Conservation (phyloP, 352 stramenopile genomes). For the Pythium rishiriense region DNA sequence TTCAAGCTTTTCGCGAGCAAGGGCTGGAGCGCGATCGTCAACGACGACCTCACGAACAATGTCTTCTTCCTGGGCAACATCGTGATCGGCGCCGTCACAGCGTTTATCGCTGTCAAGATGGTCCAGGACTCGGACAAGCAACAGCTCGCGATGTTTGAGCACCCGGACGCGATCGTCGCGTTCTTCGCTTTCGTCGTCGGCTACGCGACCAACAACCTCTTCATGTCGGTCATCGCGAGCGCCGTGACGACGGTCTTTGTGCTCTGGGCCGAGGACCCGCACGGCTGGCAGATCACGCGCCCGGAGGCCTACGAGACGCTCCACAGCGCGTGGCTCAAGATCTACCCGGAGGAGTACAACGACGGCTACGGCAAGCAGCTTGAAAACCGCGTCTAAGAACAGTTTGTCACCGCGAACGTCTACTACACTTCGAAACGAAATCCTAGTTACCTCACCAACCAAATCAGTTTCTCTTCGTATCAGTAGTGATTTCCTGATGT, state of each 20-base stretch:
- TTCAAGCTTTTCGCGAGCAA: constrained; percentile 79
- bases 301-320: constrained; percentile 71
- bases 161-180: constrained; percentile 64
- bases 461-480: no score
- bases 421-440: no score
- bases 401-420: no score
- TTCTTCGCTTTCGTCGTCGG: constrained; percentile 77
- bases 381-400: constrained; percentile 30
- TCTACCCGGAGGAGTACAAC: constrained; percentile 86
- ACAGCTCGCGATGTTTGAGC: constrained; percentile 56
- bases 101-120: constrained; percentile 62
- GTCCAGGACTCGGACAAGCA: constrained; percentile 50
- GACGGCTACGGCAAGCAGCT: constrained; percentile 71
- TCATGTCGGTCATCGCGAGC: constrained; percentile 76
- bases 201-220: constrained; percentile 70
- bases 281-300: constrained; percentile 70
- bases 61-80: constrained; percentile 86
- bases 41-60: constrained; percentile 85
- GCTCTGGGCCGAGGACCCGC: constrained; percentile 80
- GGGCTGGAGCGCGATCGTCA: constrained; percentile 88
- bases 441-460: no score
- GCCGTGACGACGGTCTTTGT: constrained; percentile 86
- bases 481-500: no score
- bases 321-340: constrained; percentile 76
- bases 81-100: constrained; percentile 64